phyloP scores from a whole-genome alignment of 73 alveolate genomes.

The Blepharisma stoltei region DNA sequence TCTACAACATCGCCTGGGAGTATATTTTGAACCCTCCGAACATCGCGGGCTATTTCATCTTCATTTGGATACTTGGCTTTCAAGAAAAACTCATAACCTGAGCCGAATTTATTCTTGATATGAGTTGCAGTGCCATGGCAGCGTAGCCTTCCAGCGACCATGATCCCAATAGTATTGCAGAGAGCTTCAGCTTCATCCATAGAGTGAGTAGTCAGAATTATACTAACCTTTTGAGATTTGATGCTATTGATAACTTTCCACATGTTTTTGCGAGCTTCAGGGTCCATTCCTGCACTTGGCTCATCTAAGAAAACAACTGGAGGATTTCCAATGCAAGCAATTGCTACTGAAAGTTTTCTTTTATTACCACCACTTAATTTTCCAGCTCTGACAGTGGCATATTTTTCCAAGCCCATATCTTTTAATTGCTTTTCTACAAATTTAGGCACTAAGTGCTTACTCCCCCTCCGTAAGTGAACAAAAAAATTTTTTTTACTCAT shows the following conservation, averaged over 20 bases:
- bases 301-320: conserved; percentile 94
- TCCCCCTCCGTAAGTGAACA: too few species aligned
- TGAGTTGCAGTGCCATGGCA: conserved; percentile 86
- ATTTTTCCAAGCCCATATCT: conserved; percentile 64
- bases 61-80: conserved; percentile 52
- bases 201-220: conserved; percentile 81
- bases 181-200: conserved; percentile 95
- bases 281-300: too few species aligned
- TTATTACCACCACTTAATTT: conserved; percentile 95
- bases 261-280: conserved; percentile 81
- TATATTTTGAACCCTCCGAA: neutral
- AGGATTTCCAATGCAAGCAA: conserved; percentile 95
- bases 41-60: conserved; percentile 32
- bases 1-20: neutral
- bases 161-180: conserved; percentile 82
- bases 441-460: conserved; percentile 33
- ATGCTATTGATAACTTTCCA: conserved; percentile 90
- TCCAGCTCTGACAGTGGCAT: conserved; percentile 75
- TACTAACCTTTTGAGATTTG: conserved; percentile 66
- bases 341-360: conserved; percentile 94
- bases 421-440: conserved; percentile 61
- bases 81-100: conserved; percentile 83
- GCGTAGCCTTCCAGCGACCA: conserved; percentile 85
- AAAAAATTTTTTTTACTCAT: too few species aligned
- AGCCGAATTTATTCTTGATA: conserved; percentile 81